Base-by-base conservation (phyloP, 495 filamentous ascomycete genomes). In the Trichoderma erinaceum region DNA sequence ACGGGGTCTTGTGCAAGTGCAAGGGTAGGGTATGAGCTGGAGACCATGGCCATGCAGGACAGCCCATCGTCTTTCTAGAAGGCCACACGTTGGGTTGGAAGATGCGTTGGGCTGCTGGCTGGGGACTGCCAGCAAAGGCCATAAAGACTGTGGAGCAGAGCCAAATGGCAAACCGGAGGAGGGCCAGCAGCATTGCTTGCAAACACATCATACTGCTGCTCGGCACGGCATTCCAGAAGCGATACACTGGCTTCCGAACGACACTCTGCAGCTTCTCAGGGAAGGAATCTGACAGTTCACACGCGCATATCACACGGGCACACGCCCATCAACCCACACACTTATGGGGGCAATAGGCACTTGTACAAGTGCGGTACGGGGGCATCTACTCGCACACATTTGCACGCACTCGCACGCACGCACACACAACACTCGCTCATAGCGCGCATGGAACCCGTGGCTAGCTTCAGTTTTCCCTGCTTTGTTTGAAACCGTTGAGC, bases 211-310 rank as follows among this genome's bases (percentile, higher is more conserved):
- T 38, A 38, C 35, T 38, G 35, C 50, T 58, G 25, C 23, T 10
- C 56, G 56, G 56, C 56, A 32, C 23, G 56, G 56, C 56, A 61
- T 61, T 61, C 56, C 56, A 61, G 56, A 61, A 61, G 29, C 56
- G 56, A 61, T 18, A 29, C 25, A 61, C 48, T 25, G 48, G 48
- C 48, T 52, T 52, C 48, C 48, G 21, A 23, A 52, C 48, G 23
- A 32, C 16, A 16, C 29, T 61, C 23, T 38, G 23, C 25, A 32
- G 56, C 48, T 52, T 29, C 56, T 27, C 56, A 35, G 11, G 13
- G 56, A 32, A 32, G 56, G 56, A 32, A 61, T 29, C 56, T 18
- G 56, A 61, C 56, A 32, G 25, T 15, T 29, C 56, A 58, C 50
- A 58, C 18, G 50, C 50, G 23, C 50, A 21, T 27, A 27, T 27